Conservation (phyloP, 345 rosid genomes). For the Lepidium africanum region DNA sequence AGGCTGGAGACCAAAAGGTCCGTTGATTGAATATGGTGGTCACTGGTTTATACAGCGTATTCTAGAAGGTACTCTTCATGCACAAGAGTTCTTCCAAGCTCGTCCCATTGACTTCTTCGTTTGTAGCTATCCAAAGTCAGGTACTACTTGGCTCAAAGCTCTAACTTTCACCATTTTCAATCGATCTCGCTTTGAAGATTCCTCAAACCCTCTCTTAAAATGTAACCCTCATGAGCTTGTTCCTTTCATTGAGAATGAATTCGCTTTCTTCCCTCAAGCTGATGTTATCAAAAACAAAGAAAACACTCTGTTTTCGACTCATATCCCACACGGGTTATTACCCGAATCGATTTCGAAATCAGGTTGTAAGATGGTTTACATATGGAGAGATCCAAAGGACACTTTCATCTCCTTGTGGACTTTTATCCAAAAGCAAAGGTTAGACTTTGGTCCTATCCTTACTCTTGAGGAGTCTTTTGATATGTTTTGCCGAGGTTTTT, state of each 20-base stretch:
- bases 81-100: background rate
- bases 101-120: background rate
- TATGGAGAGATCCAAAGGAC: conserved; percentile 36
- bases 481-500: conserved; percentile 5
- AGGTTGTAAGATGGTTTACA: conserved; percentile 32
- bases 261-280: background rate
- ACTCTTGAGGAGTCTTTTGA: conserved; percentile 18
- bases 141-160: conserved; percentile 11
- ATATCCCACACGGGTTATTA: background rate
- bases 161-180: background rate
- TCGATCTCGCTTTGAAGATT: background rate
- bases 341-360: background rate
- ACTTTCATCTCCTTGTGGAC: conserved; percentile 31
- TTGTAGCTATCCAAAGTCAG: conserved; percentile 5
- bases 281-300: background rate
- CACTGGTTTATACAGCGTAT: background rate
- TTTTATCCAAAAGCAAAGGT: conserved; percentile 12
- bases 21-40: background rate
- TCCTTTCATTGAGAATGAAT: background rate
- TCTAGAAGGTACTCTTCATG: background rate
- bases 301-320: background rate
- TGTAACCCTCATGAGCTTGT: conserved; percentile 8
- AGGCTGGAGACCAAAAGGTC: background rate
- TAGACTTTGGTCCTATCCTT: background rate
- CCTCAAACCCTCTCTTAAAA: background rate